Conservation (phyloP, 2,329 filamentous ascomycete genomes). For the Pyricularia grisea region DNA sequence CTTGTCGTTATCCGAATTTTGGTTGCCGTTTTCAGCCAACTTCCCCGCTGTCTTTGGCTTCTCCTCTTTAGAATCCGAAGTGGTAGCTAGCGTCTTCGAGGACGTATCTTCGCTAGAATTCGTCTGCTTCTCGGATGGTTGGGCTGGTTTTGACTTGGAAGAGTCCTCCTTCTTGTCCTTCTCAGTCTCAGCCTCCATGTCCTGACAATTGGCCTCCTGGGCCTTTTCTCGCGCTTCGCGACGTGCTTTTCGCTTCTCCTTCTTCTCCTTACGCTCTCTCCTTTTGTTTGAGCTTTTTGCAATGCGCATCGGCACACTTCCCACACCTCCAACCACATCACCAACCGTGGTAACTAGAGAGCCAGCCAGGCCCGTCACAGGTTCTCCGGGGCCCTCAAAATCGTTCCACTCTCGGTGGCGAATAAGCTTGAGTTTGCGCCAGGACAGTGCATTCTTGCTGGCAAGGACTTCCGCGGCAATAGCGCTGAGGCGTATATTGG, state of each 20-base stretch:
- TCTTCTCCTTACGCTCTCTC: slow-evolving; percentile 38
- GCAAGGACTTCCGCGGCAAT: slow-evolving; percentile 58
- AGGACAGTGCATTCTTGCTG: slow-evolving; percentile 49
- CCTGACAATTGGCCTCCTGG: background rate
- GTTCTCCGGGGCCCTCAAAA: slow-evolving; percentile 66
- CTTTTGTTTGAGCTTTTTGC: slow-evolving; percentile 47
- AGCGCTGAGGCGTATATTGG: slow-evolving; percentile 49
- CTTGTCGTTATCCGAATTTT: background rate
- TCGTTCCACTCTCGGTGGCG: slow-evolving; percentile 68
- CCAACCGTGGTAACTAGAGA: slow-evolving; percentile 50
- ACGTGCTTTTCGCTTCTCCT: slow-evolving; percentile 12
- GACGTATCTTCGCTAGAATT: background rate
- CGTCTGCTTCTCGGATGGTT: background rate
- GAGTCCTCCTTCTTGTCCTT: background rate
- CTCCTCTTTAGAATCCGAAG: background rate
- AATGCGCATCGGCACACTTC: slow-evolving; percentile 52
- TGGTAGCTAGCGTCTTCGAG: background rate
- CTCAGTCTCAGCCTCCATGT: background rate
- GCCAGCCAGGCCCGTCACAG: slow-evolving; percentile 55
- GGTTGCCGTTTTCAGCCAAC: background rate
- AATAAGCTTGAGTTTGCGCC: slow-evolving; percentile 53
- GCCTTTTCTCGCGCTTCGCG: slow-evolving; percentile 2
- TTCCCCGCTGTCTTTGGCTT: background rate
- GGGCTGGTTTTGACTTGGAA: background rate
- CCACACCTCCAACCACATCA: slow-evolving; percentile 52